phyloP scores from a whole-genome alignment of 2,329 filamentous ascomycete species.

The Paradendryphiella salina region DNA sequence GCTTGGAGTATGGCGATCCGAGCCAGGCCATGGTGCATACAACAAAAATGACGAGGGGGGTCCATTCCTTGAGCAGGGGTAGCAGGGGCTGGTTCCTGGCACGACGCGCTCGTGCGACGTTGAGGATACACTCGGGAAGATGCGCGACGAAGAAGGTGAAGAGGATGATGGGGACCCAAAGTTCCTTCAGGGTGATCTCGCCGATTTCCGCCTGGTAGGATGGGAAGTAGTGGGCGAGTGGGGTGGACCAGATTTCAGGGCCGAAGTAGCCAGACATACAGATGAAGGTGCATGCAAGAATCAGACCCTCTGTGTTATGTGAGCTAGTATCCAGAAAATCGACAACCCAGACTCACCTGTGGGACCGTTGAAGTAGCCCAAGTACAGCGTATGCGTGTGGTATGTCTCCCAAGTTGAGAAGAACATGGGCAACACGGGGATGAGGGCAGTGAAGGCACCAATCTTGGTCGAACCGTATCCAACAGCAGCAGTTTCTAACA shows the following conservation, averaged over 20 bases:
- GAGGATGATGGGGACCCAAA: conserved; percentile 72
- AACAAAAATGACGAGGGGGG: conserved; percentile 83
- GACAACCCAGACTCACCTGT: conserved; percentile 55
- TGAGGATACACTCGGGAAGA: conserved; percentile 84
- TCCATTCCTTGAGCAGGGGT: conserved; percentile 91
- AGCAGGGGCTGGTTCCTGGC: conserved; percentile 72
- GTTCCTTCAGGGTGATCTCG: conserved; percentile 77
- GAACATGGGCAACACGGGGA: conserved; percentile 96
- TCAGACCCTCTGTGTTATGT: conserved; percentile 69
- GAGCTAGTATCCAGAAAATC: conserved; percentile 3
- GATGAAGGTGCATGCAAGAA: conserved; percentile 88
- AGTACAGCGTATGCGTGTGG: conserved; percentile 94
- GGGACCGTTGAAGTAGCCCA: conserved; percentile 95
- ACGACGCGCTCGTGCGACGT: conserved; percentile 78
- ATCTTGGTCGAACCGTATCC: conserved; percentile 81
- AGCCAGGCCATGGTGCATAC: conserved; percentile 78
- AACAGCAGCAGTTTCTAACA: conserved; percentile 92
- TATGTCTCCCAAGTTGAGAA: conserved; percentile 99
- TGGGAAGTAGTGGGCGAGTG: conserved; percentile 62
- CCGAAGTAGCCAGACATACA: conserved; percentile 83
- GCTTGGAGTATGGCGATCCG: conserved; percentile 81
- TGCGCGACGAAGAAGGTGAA: conserved; percentile 60
- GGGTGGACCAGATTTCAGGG: conserved; percentile 81
- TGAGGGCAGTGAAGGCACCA: conserved; percentile 87
- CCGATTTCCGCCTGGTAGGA: conserved; percentile 60